Evolutionary conservation across 371 early-diverging fungal genomes (phyloP), one percentile per base, ranked within the genome.

Genomic region (Mucor piriformis): DNA sequence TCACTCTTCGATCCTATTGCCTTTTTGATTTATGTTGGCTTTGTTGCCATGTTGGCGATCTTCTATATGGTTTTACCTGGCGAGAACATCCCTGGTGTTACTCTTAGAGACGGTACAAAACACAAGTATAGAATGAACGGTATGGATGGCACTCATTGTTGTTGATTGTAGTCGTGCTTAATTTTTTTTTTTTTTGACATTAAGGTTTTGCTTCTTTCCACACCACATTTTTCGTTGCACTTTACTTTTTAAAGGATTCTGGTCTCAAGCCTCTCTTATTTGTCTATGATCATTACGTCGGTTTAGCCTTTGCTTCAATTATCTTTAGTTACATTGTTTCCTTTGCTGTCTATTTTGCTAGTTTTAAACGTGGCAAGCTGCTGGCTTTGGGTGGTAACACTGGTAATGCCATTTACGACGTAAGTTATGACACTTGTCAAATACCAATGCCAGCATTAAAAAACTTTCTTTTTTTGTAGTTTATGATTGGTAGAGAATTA

Each of bases 301-400:
- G 87, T 13, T 76, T 96, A 49, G 84, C 86, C 34, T 61, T 83
- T 10, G 83, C 93, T 7, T 84, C 92, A 6, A 66, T 86, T n/a
- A 38, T 88, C 1, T 85, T 91, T 57, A 80, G 92, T n/a, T 83
- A 84, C 47, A 50, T 73, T 0, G 75, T 89, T 25, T 78, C 96
- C 1, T 37, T 85, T 13, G 79, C 77, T 54, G 85, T 95, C 20
- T 96, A 96, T 67, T 35, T 88, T 15, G 70, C 71, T 49, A 95
- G 95, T 48, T 94, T 95, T 79, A 68, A 88, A 18, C 61, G 59
- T 2, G 74, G 76, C 27, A 64, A 77, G 57, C 70, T 97, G 50
- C 77, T 96, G 32, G 88, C 96, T 3, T 70, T 84, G 12, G 92
- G 92, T n/a, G 98, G 96, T 21, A 95, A 96, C 76, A 88, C 91